Conservation (phyloP, 2,329 filamentous ascomycete genomes). For the Amesomyces nigricolor region DNA sequence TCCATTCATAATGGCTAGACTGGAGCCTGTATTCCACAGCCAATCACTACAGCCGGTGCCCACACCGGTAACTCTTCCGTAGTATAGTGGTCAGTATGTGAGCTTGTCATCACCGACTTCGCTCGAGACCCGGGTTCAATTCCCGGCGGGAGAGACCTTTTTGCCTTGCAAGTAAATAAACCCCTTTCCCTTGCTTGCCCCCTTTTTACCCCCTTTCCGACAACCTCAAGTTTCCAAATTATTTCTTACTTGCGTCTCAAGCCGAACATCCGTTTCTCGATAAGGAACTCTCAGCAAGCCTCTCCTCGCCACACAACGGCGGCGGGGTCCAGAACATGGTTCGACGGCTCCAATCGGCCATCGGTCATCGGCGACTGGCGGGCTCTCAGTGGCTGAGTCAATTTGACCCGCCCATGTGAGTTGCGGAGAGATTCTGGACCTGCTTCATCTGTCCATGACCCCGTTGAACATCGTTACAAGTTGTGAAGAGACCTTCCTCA, state of each 20-base stretch:
- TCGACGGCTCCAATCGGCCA: constrained; percentile 7
- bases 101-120: constrained; percentile 17
- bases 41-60: constrained; percentile 18
- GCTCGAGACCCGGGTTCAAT: constrained; percentile 22
- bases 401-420: constrained; percentile 4
- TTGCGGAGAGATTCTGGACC: neutral
- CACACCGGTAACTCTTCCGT: constrained; percentile 22
- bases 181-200: neutral
- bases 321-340: neutral
- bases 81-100: constrained; percentile 24
- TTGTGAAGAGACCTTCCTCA: constrained; percentile 15
- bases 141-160: constrained; percentile 18
- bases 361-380: constrained; percentile 19
- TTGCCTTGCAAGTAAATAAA: neutral
- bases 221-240: neutral
- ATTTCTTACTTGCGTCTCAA: neutral
- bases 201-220: neutral
- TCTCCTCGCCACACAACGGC: neutral
- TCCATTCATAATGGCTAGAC: no score
- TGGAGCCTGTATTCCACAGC: neutral
- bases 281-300: neutral
- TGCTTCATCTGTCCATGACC: constrained; percentile 11
- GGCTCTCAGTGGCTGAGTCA: neutral
- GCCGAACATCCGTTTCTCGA: no score
- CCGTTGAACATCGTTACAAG: constrained; percentile 1